These are phyloP conservation scores for Tetradesmus lagerheimii DNA, from an alignment of 139 green algal species.

Conservation along the genomic window DNA sequence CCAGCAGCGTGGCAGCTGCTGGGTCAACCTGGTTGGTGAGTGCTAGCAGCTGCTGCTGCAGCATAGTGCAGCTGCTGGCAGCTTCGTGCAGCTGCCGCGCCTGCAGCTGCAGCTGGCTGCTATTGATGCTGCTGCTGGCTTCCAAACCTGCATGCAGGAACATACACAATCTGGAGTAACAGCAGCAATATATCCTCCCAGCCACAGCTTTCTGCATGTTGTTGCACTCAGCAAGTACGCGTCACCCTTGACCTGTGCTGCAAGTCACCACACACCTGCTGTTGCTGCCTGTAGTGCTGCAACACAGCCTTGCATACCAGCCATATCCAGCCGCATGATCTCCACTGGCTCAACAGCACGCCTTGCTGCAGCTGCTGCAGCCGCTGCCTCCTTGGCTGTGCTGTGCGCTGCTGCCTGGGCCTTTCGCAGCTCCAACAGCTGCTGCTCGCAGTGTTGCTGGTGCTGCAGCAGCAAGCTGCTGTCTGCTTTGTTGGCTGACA, in stretches of 20 bases:
- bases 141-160: background rate
- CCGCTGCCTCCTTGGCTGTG: background rate
- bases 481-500: slow-evolving; percentile 25
- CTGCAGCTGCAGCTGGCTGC: background rate
- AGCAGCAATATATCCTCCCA: background rate
- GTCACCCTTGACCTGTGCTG: background rate
- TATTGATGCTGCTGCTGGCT: background rate
- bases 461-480: background rate
- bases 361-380: slow-evolving; percentile 5
- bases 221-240: no score
- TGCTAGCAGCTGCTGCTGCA: slow-evolving; percentile 34
- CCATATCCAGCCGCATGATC: background rate
- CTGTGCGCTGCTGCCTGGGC: background rate
- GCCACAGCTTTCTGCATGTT: background rate
- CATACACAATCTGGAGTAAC: background rate
- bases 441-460: slow-evolving; percentile 37
- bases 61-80: background rate
- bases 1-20: slow-evolving; percentile 14
- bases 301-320: slow-evolving; percentile 22
- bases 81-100: background rate
- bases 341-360: background rate
- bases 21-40: slow-evolving; percentile 34
- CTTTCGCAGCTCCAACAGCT: background rate
- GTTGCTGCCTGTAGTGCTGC: slow-evolving; percentile 11
- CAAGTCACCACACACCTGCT: background rate